These are phyloP conservation scores for Sclerotinia spermophila DNA, from an alignment of 2,329 filamentous ascomycete genomes.

Conservation along the genomic window DNA sequence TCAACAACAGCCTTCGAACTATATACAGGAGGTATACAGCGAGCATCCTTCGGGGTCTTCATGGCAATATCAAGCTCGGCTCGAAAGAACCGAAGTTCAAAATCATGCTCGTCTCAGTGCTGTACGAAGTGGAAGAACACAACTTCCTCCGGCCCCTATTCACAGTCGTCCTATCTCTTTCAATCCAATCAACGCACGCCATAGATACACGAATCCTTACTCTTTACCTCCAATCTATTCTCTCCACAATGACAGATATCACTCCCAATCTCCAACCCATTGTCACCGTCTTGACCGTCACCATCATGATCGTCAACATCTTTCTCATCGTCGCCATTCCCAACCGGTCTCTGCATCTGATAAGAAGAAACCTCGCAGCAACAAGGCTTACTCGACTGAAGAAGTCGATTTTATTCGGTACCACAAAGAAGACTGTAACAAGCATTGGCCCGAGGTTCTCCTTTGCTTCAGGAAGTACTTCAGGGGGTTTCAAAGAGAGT, in stretches of 20 bases:
- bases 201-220: neutral
- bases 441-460: constrained; percentile 17
- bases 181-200: neutral
- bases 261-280: neutral
- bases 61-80: neutral
- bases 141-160: constrained; percentile 2
- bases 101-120: neutral
- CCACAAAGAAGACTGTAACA: constrained; percentile 18
- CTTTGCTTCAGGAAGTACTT: constrained; percentile 5
- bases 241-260: neutral
- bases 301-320: neutral
- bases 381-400: constrained; percentile 22
- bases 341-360: neutral
- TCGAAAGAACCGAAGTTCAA: neutral
- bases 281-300: neutral
- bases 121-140: constrained; percentile 4
- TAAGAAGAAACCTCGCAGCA: constrained; percentile 18
- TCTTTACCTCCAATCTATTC: neutral
- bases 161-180: neutral
- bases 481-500: neutral
- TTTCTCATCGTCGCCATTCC: neutral
- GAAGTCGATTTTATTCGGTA: constrained; percentile 24
- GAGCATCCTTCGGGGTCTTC: neutral
- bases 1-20: neutral
- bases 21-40: neutral